Evolutionary conservation across 257 asterid genomes (phyloP), one percentile per base, ranked within the genome.

Genomic region (Echium plantagineum): DNA sequence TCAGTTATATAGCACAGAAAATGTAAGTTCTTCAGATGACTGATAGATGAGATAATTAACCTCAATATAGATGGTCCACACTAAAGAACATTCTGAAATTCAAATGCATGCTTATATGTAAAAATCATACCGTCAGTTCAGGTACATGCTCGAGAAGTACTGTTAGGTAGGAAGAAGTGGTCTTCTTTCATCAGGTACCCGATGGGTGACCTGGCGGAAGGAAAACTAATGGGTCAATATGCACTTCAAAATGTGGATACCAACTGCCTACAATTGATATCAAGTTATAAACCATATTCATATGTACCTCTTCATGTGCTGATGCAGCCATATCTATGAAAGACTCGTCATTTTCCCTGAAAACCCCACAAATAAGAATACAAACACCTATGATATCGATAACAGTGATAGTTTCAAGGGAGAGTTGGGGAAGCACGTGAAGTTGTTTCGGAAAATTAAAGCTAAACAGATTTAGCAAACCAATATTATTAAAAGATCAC

Each of bases 311-410:
- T 51, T 89, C 94, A 65, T 83, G 78, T 32, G 97, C 96, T 51
- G 95, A 97, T 24, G 99, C 95, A 18, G 95, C 79, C 81, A 93
- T 84, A 62, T 89, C 75, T 66, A 93, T 70, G 73, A 93, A 83
- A 67, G 95, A 80, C 47, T 77, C 55, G 61, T 89, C 99, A 82
- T 71, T 81, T 1, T 83, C 77, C 81, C 97, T 88, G 85, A 76
- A 30, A 18, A 18, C 35, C 54, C 22, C 20, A 28, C 55, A 21
- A 5, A 31, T 16, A 60, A 19, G 10, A 51, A 48, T 18, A 64
- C 13, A 42, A 51, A n/a, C 54, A 56, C 18, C 31, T 7, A 15
- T 21, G 17, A 56, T 21, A 54, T 57, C 21, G 56, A 15, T 20
- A 10, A 9, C 35, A 16, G 55, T 52, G 6, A 2, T 5, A 35